Conservation (phyloP, 257 asterid species). For the Datura wrightii region DNA sequence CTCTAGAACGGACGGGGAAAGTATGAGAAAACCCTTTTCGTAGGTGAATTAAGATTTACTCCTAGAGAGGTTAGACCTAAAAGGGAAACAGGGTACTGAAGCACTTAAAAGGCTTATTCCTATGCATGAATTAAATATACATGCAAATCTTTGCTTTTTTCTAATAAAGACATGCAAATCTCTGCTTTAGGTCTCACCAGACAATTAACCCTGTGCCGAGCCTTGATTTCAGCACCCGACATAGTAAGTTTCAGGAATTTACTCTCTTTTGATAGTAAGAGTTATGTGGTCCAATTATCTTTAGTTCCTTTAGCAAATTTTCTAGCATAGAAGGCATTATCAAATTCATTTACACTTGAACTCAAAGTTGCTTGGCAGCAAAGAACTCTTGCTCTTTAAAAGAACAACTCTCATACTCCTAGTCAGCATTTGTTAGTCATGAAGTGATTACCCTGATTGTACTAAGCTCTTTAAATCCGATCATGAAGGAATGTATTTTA, state of each 20-base stretch:
- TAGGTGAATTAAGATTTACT: neutral
- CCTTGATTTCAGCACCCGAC: slow-evolving; percentile 14
- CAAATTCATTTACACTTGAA: slow-evolving; percentile 1
- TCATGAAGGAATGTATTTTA: neutral
- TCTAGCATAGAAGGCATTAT: slow-evolving; percentile 6
- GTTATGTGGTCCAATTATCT: slow-evolving; percentile 16
- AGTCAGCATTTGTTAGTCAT: neutral
- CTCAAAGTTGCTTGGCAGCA: slow-evolving; percentile 8
- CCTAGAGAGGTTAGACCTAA: neutral
- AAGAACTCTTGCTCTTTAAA: neutral
- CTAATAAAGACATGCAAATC: neutral
- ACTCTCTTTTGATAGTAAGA: neutral
- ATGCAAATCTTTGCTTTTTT: slow-evolving; percentile 10
- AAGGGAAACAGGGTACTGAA: neutral
- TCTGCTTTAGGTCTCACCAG: neutral
- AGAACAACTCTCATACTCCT: neutral
- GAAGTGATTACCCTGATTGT: neutral
- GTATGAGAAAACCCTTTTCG: neutral
- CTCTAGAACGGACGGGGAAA: neutral
- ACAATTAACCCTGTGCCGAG: neutral
- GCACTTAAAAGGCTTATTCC: neutral
- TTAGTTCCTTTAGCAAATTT: neutral
- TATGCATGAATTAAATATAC: neutral
- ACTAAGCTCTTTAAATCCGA: neutral
- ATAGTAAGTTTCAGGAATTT: slow-evolving; percentile 18